Conservation (phyloP, 73 alveolate species). For the Paraurostyla sp. region DNA sequence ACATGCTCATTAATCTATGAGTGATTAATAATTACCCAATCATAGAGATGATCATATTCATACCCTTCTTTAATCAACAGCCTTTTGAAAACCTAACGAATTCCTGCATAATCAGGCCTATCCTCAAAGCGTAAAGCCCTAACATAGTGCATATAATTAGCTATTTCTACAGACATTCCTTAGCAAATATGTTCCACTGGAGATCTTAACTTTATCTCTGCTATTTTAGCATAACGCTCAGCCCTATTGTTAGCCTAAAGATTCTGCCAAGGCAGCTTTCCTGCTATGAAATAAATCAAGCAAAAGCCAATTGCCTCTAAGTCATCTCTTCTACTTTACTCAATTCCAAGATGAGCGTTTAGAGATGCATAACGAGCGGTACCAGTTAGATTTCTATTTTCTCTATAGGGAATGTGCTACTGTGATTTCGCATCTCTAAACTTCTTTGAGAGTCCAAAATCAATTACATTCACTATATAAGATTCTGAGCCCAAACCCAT, state of each 20-base stretch:
- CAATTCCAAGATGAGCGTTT: slow-evolving; percentile 87
- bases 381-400: slow-evolving; percentile 86
- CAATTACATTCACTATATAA: slow-evolving; percentile 75
- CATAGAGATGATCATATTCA: slow-evolving; percentile 76
- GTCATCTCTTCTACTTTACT: slow-evolving; percentile 89
- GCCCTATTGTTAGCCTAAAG: slow-evolving; percentile 67
- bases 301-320: slow-evolving; percentile 87
- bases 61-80: slow-evolving; percentile 72
- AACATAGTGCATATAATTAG: slow-evolving; percentile 79
- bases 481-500: slow-evolving; percentile 76
- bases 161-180: slow-evolving; percentile 73
- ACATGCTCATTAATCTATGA: not conserved
- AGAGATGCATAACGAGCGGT: slow-evolving; percentile 89
- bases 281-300: slow-evolving; percentile 81
- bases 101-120: slow-evolving; percentile 82
- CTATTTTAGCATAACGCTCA: slow-evolving; percentile 57
- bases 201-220: slow-evolving; percentile 42
- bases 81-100: slow-evolving; percentile 76
- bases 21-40: slow-evolving; percentile 71
- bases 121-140: slow-evolving; percentile 83
- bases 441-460: slow-evolving; percentile 88
- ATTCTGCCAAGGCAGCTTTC: slow-evolving; percentile 91
- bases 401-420: slow-evolving; percentile 83
- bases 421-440: slow-evolving; percentile 79
- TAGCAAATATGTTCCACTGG: slow-evolving; percentile 53